Conservation (phyloP, 805 yeast genomes). For the Wickerhamomyces ciferrii region DNA sequence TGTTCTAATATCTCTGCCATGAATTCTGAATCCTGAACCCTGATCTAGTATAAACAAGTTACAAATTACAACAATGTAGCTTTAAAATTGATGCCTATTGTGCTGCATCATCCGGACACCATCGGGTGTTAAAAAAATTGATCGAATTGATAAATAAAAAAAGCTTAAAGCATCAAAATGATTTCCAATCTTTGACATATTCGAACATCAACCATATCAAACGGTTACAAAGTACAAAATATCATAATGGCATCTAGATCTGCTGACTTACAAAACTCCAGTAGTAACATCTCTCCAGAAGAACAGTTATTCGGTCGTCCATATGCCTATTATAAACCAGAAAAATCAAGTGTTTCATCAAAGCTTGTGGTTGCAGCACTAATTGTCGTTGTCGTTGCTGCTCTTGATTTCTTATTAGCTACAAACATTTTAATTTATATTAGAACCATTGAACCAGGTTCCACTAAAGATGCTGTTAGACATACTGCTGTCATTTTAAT, state of each 20-base stretch:
- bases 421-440: conserved; percentile 28
- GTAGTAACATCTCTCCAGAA: conserved; percentile 1
- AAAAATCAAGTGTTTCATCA: conserved; percentile 14
- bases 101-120: neutral
- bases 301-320: conserved; percentile 21
- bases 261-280: neutral
- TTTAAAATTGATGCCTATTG: neutral
- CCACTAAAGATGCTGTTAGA: conserved; percentile 9
- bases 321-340: conserved; percentile 13
- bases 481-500: conserved; percentile 13
- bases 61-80: too few species aligned
- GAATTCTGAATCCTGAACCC: too few species aligned
- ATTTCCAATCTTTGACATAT: neutral
- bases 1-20: too few species aligned
- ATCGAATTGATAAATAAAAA: neutral
- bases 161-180: neutral
- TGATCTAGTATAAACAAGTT: too few species aligned
- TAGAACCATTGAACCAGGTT: conserved; percentile 25
- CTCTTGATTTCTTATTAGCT: conserved; percentile 26
- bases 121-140: neutral
- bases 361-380: conserved; percentile 22
- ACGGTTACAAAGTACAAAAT: too few species aligned
- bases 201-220: neutral
- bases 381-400: conserved; percentile 20
- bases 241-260: neutral